These are phyloP conservation scores for Phtheirospermum japonicum DNA, from an alignment of 257 asterid species.

Conservation along the genomic window DNA sequence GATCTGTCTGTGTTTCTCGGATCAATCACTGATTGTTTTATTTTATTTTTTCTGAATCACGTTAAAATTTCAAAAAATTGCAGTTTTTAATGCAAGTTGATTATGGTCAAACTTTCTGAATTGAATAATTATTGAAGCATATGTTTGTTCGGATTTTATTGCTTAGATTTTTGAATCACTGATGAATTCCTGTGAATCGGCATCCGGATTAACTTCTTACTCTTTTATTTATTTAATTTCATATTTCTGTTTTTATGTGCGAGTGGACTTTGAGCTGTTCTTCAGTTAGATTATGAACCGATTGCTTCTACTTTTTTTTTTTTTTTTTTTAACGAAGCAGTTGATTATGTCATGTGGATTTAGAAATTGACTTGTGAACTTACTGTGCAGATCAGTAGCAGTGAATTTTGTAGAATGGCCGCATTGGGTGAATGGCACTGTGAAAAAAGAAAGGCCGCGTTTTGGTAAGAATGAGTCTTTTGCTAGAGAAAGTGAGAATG, in stretches of 20 bases:
- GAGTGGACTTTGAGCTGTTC: conserved; percentile 19
- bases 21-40: no score
- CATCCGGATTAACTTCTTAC: neutral
- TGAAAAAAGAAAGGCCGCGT: conserved; percentile 44
- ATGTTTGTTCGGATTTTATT: conserved; percentile 3
- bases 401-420: conserved; percentile 31
- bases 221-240: neutral
- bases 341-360: no score
- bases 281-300: neutral
- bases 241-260: neutral
- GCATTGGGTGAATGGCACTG: conserved; percentile 47
- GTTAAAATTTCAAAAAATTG: no score
- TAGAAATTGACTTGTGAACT: neutral
- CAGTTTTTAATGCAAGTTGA: no score
- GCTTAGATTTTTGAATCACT: neutral
- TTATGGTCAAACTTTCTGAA: no score
- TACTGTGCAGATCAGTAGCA: conserved; percentile 22
- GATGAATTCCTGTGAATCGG: conserved; percentile 14
- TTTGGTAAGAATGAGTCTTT: conserved; percentile 51
- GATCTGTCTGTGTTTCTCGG: conserved; percentile 17
- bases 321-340: no score
- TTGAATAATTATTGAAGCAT: no score
- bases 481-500: conserved; percentile 44
- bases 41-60: no score
- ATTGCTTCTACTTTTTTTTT: no score